Conservation (phyloP, 208 protist species). For the Crithidia fasciculata region DNA sequence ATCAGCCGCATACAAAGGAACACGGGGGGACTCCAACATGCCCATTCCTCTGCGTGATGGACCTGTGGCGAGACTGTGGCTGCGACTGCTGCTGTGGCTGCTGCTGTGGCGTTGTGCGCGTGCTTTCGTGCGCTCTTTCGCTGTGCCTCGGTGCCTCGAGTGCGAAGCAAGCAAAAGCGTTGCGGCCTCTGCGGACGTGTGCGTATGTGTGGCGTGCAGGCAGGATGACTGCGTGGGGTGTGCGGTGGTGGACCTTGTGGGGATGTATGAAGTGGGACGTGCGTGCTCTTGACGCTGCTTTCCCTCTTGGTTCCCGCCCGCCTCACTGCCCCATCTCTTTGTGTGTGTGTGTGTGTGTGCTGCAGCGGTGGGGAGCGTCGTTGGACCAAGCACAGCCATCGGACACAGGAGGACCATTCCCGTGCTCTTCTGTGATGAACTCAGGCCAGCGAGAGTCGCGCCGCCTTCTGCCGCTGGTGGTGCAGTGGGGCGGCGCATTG, state of each 20-base stretch:
- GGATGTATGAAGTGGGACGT: too few species aligned
- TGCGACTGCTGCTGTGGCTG: background rate
- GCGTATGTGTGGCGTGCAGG: too few species aligned
- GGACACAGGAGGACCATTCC: background rate
- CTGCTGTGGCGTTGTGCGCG: background rate
- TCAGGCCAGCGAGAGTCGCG: background rate
- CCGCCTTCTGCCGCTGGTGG: background rate
- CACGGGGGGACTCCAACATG: constrained; percentile 13
- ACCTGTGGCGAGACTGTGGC: constrained; percentile 7
- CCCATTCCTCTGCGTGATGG: constrained; percentile 26
- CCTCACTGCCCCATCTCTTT: background rate
- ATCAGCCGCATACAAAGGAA: background rate
- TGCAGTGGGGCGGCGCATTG: background rate
- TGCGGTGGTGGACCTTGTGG: too few species aligned
- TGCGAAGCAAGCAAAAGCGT: too few species aligned
- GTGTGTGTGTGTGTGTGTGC: background rate
- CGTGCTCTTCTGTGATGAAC: constrained; percentile 1
- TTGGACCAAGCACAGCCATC: constrained; percentile 3
- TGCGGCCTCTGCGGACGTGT: too few species aligned
- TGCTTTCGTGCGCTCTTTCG: too few species aligned
- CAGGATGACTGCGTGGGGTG: too few species aligned
- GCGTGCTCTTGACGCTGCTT: too few species aligned
- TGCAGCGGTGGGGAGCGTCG: too few species aligned
- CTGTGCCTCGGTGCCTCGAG: too few species aligned
- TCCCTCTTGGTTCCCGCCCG: too few species aligned